phyloP scores from a whole-genome alignment of 148 eudicot genomes.

The Vaccinium myrtillus region DNA sequence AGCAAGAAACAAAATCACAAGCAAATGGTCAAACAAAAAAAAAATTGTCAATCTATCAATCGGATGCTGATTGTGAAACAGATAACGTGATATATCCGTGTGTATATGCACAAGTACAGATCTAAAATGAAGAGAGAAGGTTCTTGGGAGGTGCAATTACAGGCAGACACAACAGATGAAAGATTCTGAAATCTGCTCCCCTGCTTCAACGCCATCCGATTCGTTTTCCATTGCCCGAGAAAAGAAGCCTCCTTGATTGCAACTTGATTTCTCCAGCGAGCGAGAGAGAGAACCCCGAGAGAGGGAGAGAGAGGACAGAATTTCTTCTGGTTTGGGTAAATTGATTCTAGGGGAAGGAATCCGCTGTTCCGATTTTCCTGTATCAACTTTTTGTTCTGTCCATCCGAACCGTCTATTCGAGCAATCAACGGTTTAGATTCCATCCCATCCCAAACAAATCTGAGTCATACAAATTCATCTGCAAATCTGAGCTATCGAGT shows the following conservation, averaged over 20 bases:
- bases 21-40: background rate
- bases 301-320: background rate
- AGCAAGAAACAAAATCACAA: background rate
- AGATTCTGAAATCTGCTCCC: conserved; percentile 44
- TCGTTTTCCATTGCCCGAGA: background rate
- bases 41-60: background rate
- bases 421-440: too few species aligned
- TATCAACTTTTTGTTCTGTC: too few species aligned
- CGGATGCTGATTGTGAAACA: background rate
- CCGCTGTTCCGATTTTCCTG: too few species aligned
- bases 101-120: background rate
- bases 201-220: conserved; percentile 18
- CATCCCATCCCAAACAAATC: too few species aligned
- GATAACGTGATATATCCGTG: background rate
- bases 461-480: too few species aligned
- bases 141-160: conserved; percentile 29
- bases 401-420: too few species aligned
- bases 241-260: background rate
- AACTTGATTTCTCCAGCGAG: background rate
- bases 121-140: background rate
- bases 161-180: conserved; percentile 71
- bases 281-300: too few species aligned
- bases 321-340: too few species aligned
- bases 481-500: too few species aligned
- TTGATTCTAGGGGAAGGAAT: too few species aligned